phyloP scores from a whole-genome alignment of 2,329 filamentous ascomycete species.

The Diaporthe citriasiana region DNA sequence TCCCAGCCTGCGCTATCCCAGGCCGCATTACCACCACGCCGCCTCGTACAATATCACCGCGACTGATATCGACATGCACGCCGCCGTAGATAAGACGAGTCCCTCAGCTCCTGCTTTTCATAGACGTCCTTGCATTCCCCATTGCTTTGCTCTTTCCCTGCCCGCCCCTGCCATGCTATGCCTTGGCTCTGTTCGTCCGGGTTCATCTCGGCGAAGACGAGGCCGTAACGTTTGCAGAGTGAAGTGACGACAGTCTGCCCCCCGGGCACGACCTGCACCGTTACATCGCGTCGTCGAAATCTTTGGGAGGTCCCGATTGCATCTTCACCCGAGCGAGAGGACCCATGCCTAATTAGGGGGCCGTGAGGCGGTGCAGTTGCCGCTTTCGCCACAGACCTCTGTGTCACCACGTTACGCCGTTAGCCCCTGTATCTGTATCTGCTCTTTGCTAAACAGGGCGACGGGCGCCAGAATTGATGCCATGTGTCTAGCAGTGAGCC shows the following conservation, averaged over 20 bases:
- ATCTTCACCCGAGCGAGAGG: constrained; percentile 10
- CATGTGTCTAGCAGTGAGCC: not conserved
- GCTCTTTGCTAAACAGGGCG: not conserved
- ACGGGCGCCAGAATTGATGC: constrained; percentile 12
- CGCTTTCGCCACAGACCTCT: constrained; percentile 10
- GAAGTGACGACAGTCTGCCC: constrained; percentile 29
- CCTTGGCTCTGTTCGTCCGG: constrained; percentile 24
- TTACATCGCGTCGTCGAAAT: constrained; percentile 30
- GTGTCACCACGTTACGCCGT: not conserved
- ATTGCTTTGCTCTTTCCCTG: not conserved
- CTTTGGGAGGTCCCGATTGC: constrained; percentile 15
- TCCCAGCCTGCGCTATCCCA: constrained; percentile 13
- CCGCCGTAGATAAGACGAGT: constrained; percentile 17
- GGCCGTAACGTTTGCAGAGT: constrained; percentile 25
- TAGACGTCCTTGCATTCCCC: not conserved
- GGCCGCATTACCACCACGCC: constrained; percentile 20
- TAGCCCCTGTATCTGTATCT: too few species aligned
- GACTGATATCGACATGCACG: constrained; percentile 19
- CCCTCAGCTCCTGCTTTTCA: not conserved
- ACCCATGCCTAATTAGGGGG: constrained; percentile 21
- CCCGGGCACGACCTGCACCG: constrained; percentile 18
- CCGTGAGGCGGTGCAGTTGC: constrained; percentile 40
- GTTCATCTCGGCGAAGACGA: constrained; percentile 32
- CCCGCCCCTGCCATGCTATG: constrained; percentile 8
- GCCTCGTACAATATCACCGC: constrained; percentile 14